These are phyloP conservation scores for Monosporascus sp. DNA, from an alignment of 2,329 filamentous ascomycete genomes.

Conservation along the genomic window DNA sequence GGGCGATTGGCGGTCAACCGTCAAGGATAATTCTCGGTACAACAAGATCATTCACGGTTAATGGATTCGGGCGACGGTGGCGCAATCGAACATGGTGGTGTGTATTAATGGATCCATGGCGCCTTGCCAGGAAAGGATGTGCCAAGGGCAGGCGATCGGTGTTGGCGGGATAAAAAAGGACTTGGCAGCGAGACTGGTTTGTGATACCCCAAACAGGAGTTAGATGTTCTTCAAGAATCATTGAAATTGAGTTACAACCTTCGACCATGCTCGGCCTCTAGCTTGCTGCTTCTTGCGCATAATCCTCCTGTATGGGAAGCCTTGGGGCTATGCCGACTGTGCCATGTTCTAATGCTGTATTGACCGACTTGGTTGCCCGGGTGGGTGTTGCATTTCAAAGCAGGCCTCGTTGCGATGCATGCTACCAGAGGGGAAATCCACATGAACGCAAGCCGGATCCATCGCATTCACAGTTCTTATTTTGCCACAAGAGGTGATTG, in stretches of 20 bases:
- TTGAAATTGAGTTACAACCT: slow-evolving; percentile 1
- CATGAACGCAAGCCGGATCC: background rate
- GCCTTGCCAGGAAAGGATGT: background rate
- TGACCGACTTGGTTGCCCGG: background rate
- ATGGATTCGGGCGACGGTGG: background rate
- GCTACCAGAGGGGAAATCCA: background rate
- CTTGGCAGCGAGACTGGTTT: slow-evolving; percentile 16
- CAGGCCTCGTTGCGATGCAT: background rate
- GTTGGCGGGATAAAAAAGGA: slow-evolving; percentile 1
- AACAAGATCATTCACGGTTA: slow-evolving; percentile 2
- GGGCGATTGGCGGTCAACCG: slow-evolving; percentile 11
- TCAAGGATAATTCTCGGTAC: background rate
- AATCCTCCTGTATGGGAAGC: background rate
- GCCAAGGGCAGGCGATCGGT: too few species aligned
- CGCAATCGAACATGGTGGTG: background rate
- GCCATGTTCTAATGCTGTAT: background rate
- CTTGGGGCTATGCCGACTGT: background rate
- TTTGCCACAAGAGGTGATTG: too few species aligned
- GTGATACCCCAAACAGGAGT: slow-evolving; percentile 20
- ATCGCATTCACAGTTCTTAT: too few species aligned
- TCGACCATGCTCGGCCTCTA: background rate
- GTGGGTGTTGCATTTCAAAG: background rate
- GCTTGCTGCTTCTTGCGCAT: background rate
- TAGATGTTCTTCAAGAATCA: slow-evolving; percentile 16
- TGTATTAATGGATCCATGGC: background rate